These are phyloP conservation scores for Amorphotheca resinae DNA, from an alignment of 495 filamentous ascomycete species.

Conservation along the genomic window DNA sequence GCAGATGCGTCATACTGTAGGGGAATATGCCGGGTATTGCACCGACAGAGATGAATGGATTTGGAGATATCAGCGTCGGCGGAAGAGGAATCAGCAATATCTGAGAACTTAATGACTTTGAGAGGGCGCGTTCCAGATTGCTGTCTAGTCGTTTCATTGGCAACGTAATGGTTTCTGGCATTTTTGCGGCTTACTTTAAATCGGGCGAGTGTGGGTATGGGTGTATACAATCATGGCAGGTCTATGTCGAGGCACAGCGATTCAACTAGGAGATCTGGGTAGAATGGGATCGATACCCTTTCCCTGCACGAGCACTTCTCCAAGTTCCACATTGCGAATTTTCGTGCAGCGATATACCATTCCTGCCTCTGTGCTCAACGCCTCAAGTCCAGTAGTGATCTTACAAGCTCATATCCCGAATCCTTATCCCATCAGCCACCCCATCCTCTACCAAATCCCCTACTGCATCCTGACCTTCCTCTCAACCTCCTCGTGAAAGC, in stretches of 20 bases:
- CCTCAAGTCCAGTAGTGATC: constrained; percentile 8
- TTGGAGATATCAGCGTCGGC: no score
- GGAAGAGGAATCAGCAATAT: not conserved
- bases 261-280: not conserved
- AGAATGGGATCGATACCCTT: not conserved
- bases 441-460: constrained; percentile 21
- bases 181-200: not conserved
- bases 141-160: not conserved
- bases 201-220: constrained; percentile 3
- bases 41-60: not conserved
- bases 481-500: constrained; percentile 92
- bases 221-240: constrained; percentile 6
- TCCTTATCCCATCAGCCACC: not conserved
- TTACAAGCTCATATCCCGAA: constrained; percentile 6
- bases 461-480: constrained; percentile 65
- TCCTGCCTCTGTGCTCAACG: constrained; percentile 8
- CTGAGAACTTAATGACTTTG: not conserved
- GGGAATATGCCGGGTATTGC: constrained; percentile 21
- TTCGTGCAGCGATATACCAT: not conserved
- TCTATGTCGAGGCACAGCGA: not conserved
- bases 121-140: not conserved
- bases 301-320: not conserved
- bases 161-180: not conserved
- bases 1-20: constrained; percentile 72
- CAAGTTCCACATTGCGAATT: no score